Evolutionary conservation across 2,329 filamentous ascomycete genomes (phyloP).

Genomic region (Diaporthe capsici): DNA sequence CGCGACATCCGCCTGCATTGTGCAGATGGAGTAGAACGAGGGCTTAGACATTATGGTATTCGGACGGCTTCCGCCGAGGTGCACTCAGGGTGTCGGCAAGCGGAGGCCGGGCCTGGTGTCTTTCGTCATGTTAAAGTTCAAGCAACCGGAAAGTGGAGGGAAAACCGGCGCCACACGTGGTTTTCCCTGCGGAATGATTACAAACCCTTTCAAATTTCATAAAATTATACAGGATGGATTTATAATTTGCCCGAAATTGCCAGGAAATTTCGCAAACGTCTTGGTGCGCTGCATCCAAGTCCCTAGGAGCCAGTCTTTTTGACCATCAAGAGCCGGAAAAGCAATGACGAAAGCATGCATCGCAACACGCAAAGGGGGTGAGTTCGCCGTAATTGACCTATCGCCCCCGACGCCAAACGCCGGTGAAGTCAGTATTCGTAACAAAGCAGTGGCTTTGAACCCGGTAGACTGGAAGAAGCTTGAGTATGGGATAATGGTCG

Average conservation of each 20-base stretch:
- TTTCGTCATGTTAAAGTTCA: not conserved
- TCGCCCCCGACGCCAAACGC: constrained; percentile 45
- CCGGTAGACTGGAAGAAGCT: constrained; percentile 53
- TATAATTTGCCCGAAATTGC: not conserved
- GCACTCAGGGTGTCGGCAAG: not conserved
- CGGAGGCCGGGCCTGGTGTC: constrained; percentile 2
- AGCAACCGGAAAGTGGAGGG: not conserved
- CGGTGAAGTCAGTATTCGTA: constrained; percentile 51
- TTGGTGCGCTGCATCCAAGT: too few relatives aligned
- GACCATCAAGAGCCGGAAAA: not conserved
- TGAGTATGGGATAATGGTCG: constrained; percentile 47
- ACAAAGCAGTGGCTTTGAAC: constrained; percentile 52
- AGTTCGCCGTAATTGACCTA: constrained; percentile 37
- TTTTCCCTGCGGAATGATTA: not conserved
- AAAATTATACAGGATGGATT: too few relatives aligned
- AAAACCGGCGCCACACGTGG: not conserved
- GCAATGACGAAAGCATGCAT: constrained; percentile 3
- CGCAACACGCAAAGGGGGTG: constrained; percentile 28
- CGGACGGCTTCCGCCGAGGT: not conserved
- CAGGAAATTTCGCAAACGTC: too few relatives aligned
- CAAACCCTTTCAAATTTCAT: not conserved
- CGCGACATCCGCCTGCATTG: not conserved
- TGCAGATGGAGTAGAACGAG: not conserved
- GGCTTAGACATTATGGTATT: not conserved
- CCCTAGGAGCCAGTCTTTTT: not conserved